Evolutionary conservation across 805 yeast species (phyloP), one percentile per base, ranked within the genome.

Genomic region (Candida quercuum): DNA sequence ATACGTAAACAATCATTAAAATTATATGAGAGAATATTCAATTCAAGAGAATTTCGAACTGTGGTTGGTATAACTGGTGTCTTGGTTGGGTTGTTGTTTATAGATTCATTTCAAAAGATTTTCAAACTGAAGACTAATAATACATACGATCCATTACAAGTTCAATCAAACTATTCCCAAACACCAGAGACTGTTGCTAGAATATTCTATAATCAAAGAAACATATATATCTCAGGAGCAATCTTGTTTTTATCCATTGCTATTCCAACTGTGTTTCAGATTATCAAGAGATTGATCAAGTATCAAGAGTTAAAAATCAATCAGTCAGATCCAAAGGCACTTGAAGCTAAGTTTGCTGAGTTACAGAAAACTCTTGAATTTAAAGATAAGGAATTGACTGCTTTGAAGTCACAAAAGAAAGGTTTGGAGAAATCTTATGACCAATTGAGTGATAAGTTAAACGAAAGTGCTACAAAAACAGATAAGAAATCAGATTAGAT

Each of bases 161-260:
- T 40, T 24, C 40, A 39, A 23, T 44, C 54, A 8, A 46, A 56
- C 2, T 54, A 59, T 20, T 39, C 49, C 3, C 49, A 60, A 24
- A 60, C 71, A 32, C 64, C 70, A 29, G 82, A 78, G 17, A 72
- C 67, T 42, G 57, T 76, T 45, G 84, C 82, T 5, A 63, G 74
- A 33, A 73, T 78, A 42, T 78, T 80, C 40, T 78, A 76, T 48
- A 68, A 78, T 28, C 85, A 78, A 55, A 66, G 86, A 52, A 78
- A 78, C 46, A 63, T 76, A 29, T 78, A 78, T 53, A 66, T 78
- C 38, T 69, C 78, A 13, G 86, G 85, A 8, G 81, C 80, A 8
- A 78, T 77, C 5, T 56, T 78, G 41, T 78, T 74, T 56, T 67
- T 76, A 49, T 65, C 61, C 40, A 45, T 78, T 33, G 74, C 80